phyloP scores from a whole-genome alignment of 2,329 filamentous ascomycete genomes.

The Albifimbria verrucaria region DNA sequence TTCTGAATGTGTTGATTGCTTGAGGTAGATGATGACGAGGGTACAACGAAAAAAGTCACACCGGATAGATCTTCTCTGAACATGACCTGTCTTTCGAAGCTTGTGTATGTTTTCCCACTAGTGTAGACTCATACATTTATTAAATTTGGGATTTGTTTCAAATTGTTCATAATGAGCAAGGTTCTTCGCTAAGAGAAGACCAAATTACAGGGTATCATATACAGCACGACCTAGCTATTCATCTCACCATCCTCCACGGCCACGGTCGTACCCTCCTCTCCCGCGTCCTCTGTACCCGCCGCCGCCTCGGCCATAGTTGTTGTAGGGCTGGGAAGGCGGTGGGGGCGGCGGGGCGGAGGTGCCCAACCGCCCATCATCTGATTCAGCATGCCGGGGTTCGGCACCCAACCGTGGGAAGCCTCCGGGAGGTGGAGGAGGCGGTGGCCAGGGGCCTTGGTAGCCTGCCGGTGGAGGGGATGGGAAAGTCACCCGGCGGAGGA shows the following conservation, averaged over 20 bases:
- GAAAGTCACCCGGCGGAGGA: constrained; percentile 23
- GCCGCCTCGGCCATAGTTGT: constrained; percentile 18
- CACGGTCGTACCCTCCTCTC: constrained; percentile 28
- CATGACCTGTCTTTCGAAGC: too few species aligned
- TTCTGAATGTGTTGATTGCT: constrained; percentile 3
- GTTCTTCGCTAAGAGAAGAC: too few species aligned
- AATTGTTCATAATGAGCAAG: too few species aligned
- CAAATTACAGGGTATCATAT: neutral
- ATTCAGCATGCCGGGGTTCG: constrained; percentile 20
- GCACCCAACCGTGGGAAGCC: constrained; percentile 21
- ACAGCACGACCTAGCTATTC: neutral
- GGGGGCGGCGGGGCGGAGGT: constrained; percentile 17
- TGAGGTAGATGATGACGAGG: constrained; percentile 16
- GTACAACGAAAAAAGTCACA: constrained; percentile 24
- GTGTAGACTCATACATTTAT: too few species aligned
- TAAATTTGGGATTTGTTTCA: too few species aligned
- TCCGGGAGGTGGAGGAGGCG: constrained; percentile 29
- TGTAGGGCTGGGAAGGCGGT: constrained; percentile 13
- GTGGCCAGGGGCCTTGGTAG: constrained; percentile 40
- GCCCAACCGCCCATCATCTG: constrained; percentile 25
- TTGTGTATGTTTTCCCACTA: constrained; percentile 1
- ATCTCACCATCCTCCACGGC: constrained; percentile 20
- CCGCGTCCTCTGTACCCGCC: constrained; percentile 24
- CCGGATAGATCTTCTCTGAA: constrained; percentile 16
- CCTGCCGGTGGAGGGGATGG: constrained; percentile 34